Evolutionary conservation across 768 basidiomycete genomes (phyloP), one percentile per base, ranked within the genome.

Genomic region (Termitomyces sp.): DNA sequence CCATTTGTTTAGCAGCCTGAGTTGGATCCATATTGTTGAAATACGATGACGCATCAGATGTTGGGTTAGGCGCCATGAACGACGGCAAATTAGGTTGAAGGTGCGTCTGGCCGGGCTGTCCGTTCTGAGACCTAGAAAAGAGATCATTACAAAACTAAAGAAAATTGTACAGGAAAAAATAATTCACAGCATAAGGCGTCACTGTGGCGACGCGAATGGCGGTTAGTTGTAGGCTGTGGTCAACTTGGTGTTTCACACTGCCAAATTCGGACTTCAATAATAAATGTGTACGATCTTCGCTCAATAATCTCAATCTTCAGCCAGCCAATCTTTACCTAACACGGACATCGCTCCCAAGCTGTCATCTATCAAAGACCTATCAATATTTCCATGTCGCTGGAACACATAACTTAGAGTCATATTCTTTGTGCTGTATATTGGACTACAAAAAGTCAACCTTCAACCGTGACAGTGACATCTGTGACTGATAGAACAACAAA

Each of bases 1-100:
- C 86, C 82, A 91, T 87, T 73, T 92, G 90, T 70, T 91, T 92
- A 57, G 86, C 86, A 50, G 78, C 83, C 45, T 83, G 77, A 50
- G 79, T 77, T 57, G 86, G 75, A 70, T 91, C 87, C 61, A 89
- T 75, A 65, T 71, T 71, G 63, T 68, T 76, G 74, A 82, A 81
- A 61, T 72, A 73, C 14, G 66, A 63, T 19, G 71, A 58, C 53
- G 74, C 66, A 59, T 75, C 69, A 56, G 75, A 75, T 46, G 72
- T 59, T 50, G 65, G 35, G 55, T 63, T 67, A 19, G 67, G 53
- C 38, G 69, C 55, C 64, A 72, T 67, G 59, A 70, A 71, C 50
- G 72, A 69, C 28, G 70, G 66, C 42, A 69, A 61, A 50, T 65
- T 63, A 28, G 66, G 62, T 45, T 69, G 71, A 53, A 67, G 67